Percentiles rank a stretch among this genome's conserved stretches.
phyloP scores from a whole-genome alignment of 2,329 filamentous ascomycete species.

The Seiridium unicorne region DNA sequence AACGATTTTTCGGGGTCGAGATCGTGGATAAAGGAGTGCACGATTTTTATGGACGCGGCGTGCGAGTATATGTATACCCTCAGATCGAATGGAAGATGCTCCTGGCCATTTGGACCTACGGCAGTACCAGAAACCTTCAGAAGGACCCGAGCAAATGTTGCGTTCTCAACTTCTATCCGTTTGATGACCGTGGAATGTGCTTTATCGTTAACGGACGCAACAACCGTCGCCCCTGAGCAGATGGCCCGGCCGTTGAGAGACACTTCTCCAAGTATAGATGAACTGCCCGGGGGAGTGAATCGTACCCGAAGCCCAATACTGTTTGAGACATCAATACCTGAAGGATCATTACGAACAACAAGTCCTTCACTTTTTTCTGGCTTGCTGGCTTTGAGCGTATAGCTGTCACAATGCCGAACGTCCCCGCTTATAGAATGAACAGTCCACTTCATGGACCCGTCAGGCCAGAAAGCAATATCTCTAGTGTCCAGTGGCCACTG shows the following conservation, averaged over 20 bases:
- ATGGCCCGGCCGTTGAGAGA: neutral
- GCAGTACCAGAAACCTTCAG: neutral
- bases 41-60: neutral
- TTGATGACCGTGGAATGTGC: neutral
- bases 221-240: neutral
- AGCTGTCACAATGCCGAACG: neutral
- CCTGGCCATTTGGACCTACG: neutral
- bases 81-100: neutral
- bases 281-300: neutral
- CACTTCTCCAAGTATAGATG: neutral
- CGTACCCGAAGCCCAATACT: neutral
- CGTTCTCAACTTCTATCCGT: neutral
- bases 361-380: neutral
- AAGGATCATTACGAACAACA: neutral
- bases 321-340: neutral
- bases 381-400: neutral
- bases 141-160: neutral
- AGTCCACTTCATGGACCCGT: neutral
- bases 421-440: neutral
- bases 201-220: neutral
- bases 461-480: neutral
- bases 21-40: neutral
- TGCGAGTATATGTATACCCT: neutral
- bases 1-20: neutral
- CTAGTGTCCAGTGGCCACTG: neutral